These are phyloP conservation scores for Colletotrichum australisinense DNA, from an alignment of 2,329 filamentous ascomycete species.

Conservation along the genomic window DNA sequence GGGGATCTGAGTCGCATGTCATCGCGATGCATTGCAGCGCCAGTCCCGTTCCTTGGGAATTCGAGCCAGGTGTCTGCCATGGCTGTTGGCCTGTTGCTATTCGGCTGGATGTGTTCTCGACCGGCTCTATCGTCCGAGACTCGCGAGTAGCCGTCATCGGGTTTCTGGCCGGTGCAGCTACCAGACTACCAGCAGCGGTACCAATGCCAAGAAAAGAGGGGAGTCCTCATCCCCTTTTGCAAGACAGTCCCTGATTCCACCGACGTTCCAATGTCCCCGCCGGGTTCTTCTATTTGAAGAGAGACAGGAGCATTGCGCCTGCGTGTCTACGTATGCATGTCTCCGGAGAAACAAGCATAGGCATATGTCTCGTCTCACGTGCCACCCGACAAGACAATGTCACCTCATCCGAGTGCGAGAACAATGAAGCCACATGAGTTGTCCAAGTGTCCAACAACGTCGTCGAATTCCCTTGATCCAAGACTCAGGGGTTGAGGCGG, in stretches of 20 bases:
- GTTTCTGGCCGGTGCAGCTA: neutral
- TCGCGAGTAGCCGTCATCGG: slow-evolving; percentile 10
- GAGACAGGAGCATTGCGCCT: slow-evolving; percentile 11
- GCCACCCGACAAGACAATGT: neutral
- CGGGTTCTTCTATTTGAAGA: neutral
- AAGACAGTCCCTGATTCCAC: neutral
- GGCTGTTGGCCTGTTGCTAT: neutral
- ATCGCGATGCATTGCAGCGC: slow-evolving; percentile 6
- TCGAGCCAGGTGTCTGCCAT: slow-evolving; percentile 19
- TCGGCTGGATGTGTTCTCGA: neutral
- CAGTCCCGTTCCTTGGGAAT: neutral
- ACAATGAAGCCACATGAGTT: neutral
- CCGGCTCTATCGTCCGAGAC: neutral
- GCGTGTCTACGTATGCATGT: neutral
- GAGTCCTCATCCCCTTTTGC: neutral
- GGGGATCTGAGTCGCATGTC: slow-evolving; percentile 13
- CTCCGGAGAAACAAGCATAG: slow-evolving; percentile 5
- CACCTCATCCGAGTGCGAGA: neutral
- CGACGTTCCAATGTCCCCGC: neutral
- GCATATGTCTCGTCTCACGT: slow-evolving; percentile 12
- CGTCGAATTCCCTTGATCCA: neutral
- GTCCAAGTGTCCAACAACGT: neutral
- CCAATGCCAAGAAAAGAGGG: neutral
- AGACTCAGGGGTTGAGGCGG: neutral
- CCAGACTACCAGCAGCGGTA: neutral